phyloP scores from a whole-genome alignment of 495 filamentous ascomycete species.

The Staphylotrichum tortipilum region DNA sequence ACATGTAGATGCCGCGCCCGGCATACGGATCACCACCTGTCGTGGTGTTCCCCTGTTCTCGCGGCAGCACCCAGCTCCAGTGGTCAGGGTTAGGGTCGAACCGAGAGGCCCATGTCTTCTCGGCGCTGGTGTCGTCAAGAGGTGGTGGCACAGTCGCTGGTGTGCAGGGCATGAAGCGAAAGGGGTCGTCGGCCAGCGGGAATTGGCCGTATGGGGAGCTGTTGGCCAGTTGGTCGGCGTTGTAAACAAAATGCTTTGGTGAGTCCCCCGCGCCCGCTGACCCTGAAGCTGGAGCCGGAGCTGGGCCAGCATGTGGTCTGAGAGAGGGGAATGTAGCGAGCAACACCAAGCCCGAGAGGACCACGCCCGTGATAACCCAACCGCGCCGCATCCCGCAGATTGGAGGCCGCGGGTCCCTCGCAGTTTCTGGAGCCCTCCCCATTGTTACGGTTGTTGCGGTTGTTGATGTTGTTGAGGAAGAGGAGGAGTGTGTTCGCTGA shows the following conservation, averaged over 20 bases:
- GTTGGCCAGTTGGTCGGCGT: not conserved
- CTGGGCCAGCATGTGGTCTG: no score
- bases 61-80: constrained; percentile 34
- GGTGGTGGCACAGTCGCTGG: constrained; percentile 27
- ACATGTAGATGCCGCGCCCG: constrained; percentile 37
- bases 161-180: constrained; percentile 38
- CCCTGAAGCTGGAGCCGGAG: not conserved
- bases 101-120: constrained; percentile 28
- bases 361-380: constrained; percentile 6
- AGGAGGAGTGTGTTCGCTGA: no score
- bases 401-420: not conserved
- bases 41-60: not conserved
- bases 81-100: constrained; percentile 35
- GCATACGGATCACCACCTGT: constrained; percentile 20
- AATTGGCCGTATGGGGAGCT: constrained; percentile 29
- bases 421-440: not conserved
- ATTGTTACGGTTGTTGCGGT: not conserved
- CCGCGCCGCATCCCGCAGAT: not conserved
- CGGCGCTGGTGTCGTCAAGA: constrained; percentile 26
- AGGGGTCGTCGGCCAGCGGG: constrained; percentile 30
- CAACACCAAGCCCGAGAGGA: constrained; percentile 1
- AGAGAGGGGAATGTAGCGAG: constrained; percentile 1
- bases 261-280: not conserved
- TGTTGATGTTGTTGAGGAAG: not conserved
- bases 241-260: not conserved